A percentile compares a stretch with the other conserved stretches of the same genome.
These are phyloP conservation scores for Leptographium flavum DNA, from an alignment of 2,329 filamentous ascomycete genomes.

Conservation along the genomic window DNA sequence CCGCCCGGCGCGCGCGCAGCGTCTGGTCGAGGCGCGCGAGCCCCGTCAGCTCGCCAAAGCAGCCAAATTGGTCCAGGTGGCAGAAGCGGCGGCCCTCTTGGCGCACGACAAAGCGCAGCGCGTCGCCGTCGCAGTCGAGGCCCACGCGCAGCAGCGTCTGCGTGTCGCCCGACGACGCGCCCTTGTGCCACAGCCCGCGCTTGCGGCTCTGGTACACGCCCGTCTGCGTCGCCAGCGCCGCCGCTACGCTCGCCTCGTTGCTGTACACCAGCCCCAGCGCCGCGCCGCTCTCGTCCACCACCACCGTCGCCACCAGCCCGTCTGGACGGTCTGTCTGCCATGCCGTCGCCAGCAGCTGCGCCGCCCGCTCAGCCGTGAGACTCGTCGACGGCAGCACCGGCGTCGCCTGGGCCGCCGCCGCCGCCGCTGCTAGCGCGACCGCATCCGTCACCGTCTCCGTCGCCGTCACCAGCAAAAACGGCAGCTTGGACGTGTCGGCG, in stretches of 20 bases:
- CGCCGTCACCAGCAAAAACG: constrained; percentile 33
- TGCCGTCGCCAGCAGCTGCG: constrained; percentile 56
- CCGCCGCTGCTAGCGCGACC: constrained; percentile 25
- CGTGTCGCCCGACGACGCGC: constrained; percentile 82
- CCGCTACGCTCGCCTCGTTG: constrained; percentile 75
- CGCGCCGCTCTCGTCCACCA: constrained; percentile 74
- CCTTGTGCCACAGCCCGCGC: constrained; percentile 92
- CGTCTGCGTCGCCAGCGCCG: constrained; percentile 62
- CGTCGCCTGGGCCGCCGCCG: not conserved
- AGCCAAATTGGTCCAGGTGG: constrained; percentile 80
- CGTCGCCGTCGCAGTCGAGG: constrained; percentile 88
- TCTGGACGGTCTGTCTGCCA: constrained; percentile 74
- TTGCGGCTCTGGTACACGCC: constrained; percentile 96
- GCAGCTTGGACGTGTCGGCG: constrained; percentile 29
- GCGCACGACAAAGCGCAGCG: constrained; percentile 74
- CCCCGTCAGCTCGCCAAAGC: constrained; percentile 75
- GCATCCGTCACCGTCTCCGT: constrained; percentile 14
- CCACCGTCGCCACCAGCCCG: constrained; percentile 75
- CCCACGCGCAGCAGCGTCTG: constrained; percentile 78
- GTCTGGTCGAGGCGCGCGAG: constrained; percentile 80
- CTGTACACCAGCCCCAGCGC: constrained; percentile 89
- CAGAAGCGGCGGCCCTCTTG: constrained; percentile 88
- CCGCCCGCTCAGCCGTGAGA: constrained; percentile 62
- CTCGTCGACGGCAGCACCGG: constrained; percentile 59
- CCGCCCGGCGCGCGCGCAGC: constrained; percentile 63